Evolutionary conservation across 192 early-diverging fungal species (phyloP).

Genomic region (Rhizophagus sp.): DNA sequence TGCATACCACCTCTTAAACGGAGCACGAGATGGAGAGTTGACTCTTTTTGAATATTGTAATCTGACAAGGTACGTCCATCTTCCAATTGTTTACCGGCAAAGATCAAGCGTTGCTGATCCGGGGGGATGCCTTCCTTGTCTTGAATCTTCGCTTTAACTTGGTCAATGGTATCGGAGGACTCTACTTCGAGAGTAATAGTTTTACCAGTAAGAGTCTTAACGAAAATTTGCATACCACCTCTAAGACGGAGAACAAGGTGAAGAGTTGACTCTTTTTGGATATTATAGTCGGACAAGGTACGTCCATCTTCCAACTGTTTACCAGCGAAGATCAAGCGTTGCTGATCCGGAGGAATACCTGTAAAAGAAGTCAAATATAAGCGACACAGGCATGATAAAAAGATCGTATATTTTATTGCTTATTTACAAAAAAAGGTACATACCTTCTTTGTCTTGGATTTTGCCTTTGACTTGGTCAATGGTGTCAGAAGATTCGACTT

Average conservation of each 20-base stretch:
- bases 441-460: slow-evolving; percentile 17
- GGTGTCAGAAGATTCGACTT: neutral
- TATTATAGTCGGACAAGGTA: slow-evolving; percentile 4
- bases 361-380: neutral
- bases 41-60: slow-evolving; percentile 80
- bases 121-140: slow-evolving; percentile 80
- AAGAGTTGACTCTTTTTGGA: neutral
- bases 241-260: neutral
- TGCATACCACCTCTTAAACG: slow-evolving; percentile 70
- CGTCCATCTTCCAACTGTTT: slow-evolving; percentile 75
- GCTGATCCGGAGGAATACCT: neutral
- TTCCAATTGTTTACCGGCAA: slow-evolving; percentile 81
- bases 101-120: slow-evolving; percentile 77
- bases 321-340: slow-evolving; percentile 34
- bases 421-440: too few relatives aligned
- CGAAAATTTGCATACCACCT: slow-evolving; percentile 63
- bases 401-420: too few relatives aligned
- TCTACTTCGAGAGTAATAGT: neutral
- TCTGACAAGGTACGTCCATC: slow-evolving; percentile 67
- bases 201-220: slow-evolving; percentile 76
- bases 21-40: slow-evolving; percentile 49
- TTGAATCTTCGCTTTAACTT: slow-evolving; percentile 71
- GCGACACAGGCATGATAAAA: too few relatives aligned
- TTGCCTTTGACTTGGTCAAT: neutral
- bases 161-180: neutral